Conservation (phyloP, 2,329 filamentous ascomycete genomes). For the Teratosphaeria zuluensis region DNA sequence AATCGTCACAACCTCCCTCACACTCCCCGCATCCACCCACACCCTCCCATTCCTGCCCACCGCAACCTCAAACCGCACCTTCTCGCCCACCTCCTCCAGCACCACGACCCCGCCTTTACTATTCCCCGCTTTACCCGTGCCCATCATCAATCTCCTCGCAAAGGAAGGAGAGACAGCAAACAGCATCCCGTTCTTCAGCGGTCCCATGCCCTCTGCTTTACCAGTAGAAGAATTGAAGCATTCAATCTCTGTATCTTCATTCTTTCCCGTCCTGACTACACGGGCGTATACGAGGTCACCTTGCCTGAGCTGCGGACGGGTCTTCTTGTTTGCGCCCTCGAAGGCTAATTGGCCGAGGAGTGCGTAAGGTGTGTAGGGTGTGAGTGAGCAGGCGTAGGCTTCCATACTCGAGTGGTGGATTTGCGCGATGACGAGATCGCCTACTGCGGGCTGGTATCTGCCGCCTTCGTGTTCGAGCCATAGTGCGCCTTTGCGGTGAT, state of each 20-base stretch:
- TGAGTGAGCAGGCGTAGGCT: constrained; percentile 68
- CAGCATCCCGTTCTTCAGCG: constrained; percentile 75
- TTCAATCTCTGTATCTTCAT: constrained; percentile 83
- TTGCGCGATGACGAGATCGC: constrained; percentile 82
- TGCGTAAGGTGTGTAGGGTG: constrained; percentile 52
- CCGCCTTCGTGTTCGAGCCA: constrained; percentile 63
- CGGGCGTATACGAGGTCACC: constrained; percentile 85
- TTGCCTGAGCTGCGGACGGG: constrained; percentile 62
- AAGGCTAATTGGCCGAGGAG: constrained; percentile 83
- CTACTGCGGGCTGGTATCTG: constrained; percentile 68
- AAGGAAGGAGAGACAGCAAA: constrained; percentile 72
- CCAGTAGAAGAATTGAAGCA: constrained; percentile 81
- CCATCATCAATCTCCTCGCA: constrained; percentile 63
- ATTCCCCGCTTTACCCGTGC: constrained; percentile 40
- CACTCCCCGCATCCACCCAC: constrained; percentile 75
- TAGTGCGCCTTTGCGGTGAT: constrained; percentile 64
- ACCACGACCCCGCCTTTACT: constrained; percentile 54
- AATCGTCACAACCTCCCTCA: constrained; percentile 65
- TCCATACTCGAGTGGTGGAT: constrained; percentile 68
- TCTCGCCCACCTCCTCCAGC: constrained; percentile 71
- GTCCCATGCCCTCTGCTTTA: constrained; percentile 79
- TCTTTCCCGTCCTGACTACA: constrained; percentile 64
- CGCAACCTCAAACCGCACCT: constrained; percentile 83
- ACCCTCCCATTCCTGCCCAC: constrained; percentile 86
- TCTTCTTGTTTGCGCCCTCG: constrained; percentile 86